Evolutionary conservation across 768 basidiomycete species (phyloP), one percentile per base, ranked within the genome.

Genomic region (Tulasnella sp.): DNA sequence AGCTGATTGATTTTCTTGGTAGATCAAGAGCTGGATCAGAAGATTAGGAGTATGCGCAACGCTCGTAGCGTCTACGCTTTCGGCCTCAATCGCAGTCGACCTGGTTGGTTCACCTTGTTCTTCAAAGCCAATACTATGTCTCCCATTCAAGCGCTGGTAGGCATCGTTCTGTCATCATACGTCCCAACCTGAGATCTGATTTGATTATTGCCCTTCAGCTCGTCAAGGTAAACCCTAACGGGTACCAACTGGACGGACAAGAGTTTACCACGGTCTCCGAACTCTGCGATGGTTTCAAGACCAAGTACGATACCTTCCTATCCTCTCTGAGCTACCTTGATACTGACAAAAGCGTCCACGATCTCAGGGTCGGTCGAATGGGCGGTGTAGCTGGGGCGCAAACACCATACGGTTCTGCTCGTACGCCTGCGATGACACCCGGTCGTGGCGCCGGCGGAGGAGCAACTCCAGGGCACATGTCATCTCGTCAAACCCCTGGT

Each of bases 281-380:
- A 83, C 85, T 99, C 5, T 98, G 97, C 80, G 96, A 98, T 83
- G 96, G 96, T 26, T 99, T 99, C 90, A 98, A 98, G 90, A 90
- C 94, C 82, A 85, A 91, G 91, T 91, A 81, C 81, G 87, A 18
- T 46, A 11, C 26, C 40, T 48, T 39, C 74, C n/a, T 55, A 37
- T 13, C 55, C 26, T 29, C 35, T 46, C 2, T 77, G 57, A 7
- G 1, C 26, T 23, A 37, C 61, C 32, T 48, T 55, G 29, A 26
- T 74, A 77, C 10, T 51, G 13, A 5, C 69, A 42, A 20, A 69
- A 18, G 11, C 4, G 5, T 67, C 18, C 61, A 26, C 29, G 11
- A 51, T 51, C 10, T n/a, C 35, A 70, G 57, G 71, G 9, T 67
- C 40, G n/a, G 32, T 72, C 71, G 37, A 26, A 40, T 46, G 44